These are phyloP conservation scores for Xylaria cubensis DNA, from an alignment of 495 filamentous ascomycete genomes.

Conservation along the genomic window DNA sequence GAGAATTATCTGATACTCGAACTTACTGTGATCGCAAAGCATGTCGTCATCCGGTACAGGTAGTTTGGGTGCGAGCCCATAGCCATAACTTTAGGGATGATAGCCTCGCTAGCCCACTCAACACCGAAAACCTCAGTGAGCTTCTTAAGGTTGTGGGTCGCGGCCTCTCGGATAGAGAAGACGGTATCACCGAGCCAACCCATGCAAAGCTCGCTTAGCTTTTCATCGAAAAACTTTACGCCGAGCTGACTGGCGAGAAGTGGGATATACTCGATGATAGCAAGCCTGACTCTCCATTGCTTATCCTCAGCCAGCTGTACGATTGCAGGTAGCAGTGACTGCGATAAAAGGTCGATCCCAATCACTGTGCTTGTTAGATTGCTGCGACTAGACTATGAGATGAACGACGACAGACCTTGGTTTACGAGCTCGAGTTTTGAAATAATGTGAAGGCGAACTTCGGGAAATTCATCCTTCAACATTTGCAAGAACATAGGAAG, in stretches of 20 bases:
- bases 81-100: constrained; percentile 97
- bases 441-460: constrained; percentile 97
- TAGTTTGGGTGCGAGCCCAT: constrained; percentile 99
- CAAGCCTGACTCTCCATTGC: constrained; percentile 97
- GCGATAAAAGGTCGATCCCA: constrained; percentile 94
- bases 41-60: constrained; percentile 98
- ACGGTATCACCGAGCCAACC: constrained; percentile 99
- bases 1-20: background rate
- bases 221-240: constrained; percentile 98
- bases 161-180: constrained; percentile 96
- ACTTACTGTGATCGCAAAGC: constrained; percentile 95
- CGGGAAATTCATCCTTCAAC: constrained; percentile 99
- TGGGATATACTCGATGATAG: constrained; percentile 99
- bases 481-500: constrained; percentile 99
- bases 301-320: constrained; percentile 98
- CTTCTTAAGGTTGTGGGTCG: constrained; percentile 96
- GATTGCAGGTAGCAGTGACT: constrained; percentile 96
- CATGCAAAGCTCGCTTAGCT: constrained; percentile 95
- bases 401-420: constrained; percentile 66
- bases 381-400: constrained; percentile 14
- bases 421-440: constrained; percentile 98
- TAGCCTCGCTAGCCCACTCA: constrained; percentile 95
- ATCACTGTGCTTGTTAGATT: constrained; percentile 68
- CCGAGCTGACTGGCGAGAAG: constrained; percentile 94
- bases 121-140: constrained; percentile 98